Percentiles rank a stretch among this genome's conserved stretches.
These are phyloP conservation scores for Cynanchum wilfordii DNA, from an alignment of 257 asterid genomes.

Conservation along the genomic window DNA sequence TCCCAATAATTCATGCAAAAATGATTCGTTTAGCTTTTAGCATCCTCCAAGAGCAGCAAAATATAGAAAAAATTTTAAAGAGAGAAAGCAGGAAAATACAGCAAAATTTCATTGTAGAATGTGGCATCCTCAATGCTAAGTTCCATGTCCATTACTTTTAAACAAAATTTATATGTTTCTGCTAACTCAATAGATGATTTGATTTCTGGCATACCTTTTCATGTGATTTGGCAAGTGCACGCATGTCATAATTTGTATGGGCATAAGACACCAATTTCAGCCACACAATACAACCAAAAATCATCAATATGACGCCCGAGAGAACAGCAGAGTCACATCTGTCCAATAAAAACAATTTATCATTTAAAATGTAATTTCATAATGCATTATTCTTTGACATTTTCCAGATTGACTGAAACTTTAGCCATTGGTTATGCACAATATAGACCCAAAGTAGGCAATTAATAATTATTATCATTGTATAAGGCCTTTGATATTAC, in stretches of 20 bases:
- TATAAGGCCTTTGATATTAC: neutral
- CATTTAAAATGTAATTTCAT: neutral
- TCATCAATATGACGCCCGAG: constrained; percentile 77
- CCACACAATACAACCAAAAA: constrained; percentile 80
- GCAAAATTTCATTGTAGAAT: neutral
- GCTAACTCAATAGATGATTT: neutral
- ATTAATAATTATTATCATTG: neutral
- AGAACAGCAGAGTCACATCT: constrained; percentile 95
- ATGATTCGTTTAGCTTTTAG: neutral
- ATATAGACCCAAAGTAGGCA: neutral
- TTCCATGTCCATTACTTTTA: neutral
- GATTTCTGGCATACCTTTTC: constrained; percentile 53
- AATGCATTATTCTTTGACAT: neutral
- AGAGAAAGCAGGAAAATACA: neutral
- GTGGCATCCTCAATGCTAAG: neutral
- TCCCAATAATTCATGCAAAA: neutral
- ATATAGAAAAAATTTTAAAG: neutral
- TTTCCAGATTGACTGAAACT: neutral
- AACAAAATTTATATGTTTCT: neutral
- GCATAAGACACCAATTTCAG: constrained; percentile 92
- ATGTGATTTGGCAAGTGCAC: constrained; percentile 61
- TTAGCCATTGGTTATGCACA: neutral
- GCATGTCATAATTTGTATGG: constrained; percentile 85
- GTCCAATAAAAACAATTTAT: constrained; percentile 20
- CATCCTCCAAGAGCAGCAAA: neutral